A percentile compares a stretch with the other conserved stretches of the same genome.
phyloP scores from a whole-genome alignment of 306 rosid species.

The Herpetospermum pedunculosum region DNA sequence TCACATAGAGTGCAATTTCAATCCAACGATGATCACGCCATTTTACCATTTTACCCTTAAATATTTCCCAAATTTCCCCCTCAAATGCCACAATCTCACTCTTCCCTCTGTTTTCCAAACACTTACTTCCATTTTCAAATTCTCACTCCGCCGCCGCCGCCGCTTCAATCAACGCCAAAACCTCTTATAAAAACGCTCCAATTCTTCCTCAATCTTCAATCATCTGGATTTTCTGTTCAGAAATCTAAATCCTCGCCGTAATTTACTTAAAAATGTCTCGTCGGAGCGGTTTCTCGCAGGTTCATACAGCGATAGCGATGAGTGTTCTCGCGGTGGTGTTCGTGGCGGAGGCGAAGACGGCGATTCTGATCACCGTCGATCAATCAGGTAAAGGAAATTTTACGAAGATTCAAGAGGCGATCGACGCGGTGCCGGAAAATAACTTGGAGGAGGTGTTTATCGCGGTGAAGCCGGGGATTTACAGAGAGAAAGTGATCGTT shows the following conservation, averaged over 20 bases:
- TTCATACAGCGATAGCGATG: neutral
- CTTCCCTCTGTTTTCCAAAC: constrained; percentile 11
- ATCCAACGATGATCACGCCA: neutral
- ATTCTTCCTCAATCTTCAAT: neutral
- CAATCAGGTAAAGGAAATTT: constrained; percentile 32
- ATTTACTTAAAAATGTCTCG: neutral
- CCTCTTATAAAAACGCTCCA: neutral
- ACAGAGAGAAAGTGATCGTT: constrained; percentile 28
- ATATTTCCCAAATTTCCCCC: neutral
- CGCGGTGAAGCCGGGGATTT: constrained; percentile 26
- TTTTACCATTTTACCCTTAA: neutral
- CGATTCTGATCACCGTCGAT: constrained; percentile 33
- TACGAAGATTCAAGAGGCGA: constrained; percentile 35
- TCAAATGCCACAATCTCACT: neutral
- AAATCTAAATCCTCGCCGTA: no score
- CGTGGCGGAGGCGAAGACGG: neutral
- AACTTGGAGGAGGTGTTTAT: constrained; percentile 33
- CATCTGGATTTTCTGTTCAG: no score
- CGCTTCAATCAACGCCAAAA: constrained; percentile 11
- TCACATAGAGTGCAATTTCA: neutral
- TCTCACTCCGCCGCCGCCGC: constrained; percentile 23
- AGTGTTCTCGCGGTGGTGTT: constrained; percentile 6
- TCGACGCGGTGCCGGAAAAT: constrained; percentile 29
- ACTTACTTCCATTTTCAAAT: neutral
- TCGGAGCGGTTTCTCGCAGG: neutral